Conservation (phyloP, 495 filamentous ascomycete species). For the Xylaria bambusicola region DNA sequence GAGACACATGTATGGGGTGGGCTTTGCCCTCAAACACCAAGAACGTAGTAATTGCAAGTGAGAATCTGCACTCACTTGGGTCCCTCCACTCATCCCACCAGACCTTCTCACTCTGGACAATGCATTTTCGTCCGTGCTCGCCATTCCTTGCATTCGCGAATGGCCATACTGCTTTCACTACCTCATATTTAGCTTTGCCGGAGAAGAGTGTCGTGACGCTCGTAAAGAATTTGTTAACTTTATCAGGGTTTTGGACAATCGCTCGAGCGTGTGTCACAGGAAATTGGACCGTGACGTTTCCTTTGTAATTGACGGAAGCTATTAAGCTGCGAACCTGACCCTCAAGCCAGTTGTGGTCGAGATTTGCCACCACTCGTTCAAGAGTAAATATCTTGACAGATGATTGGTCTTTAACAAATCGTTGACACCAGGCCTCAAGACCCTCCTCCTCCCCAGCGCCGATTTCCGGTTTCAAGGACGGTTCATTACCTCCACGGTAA, state of each 20-base stretch:
- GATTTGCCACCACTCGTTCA: constrained; percentile 51
- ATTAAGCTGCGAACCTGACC: constrained; percentile 52
- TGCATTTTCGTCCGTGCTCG: constrained; percentile 41
- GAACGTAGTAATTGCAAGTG: neutral
- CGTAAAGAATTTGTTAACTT: constrained; percentile 46
- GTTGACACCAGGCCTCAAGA: constrained; percentile 51
- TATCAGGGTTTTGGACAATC: constrained; percentile 51
- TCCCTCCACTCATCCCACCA: constrained; percentile 57
- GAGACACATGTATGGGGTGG: neutral
- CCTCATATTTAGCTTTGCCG: constrained; percentile 51
- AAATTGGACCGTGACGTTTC: constrained; percentile 51
- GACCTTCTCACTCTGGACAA: constrained; percentile 53
- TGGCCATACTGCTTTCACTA: constrained; percentile 52
- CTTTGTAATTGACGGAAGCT: constrained; percentile 46
- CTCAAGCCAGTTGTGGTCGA: constrained; percentile 54
- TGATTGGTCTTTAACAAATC: constrained; percentile 49
- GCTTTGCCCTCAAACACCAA: too few relatives aligned
- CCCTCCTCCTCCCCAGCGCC: constrained; percentile 31
- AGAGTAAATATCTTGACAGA: constrained; percentile 52
- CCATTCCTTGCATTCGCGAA: constrained; percentile 44
- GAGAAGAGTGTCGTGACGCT: constrained; percentile 43
- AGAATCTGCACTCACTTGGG: constrained; percentile 26
- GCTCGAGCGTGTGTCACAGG: constrained; percentile 53
- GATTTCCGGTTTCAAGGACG: constrained; percentile 39
- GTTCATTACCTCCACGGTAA: constrained; percentile 47